Conservation (phyloP, 2,329 filamentous ascomycete genomes). For the Talaromyces sp. region DNA sequence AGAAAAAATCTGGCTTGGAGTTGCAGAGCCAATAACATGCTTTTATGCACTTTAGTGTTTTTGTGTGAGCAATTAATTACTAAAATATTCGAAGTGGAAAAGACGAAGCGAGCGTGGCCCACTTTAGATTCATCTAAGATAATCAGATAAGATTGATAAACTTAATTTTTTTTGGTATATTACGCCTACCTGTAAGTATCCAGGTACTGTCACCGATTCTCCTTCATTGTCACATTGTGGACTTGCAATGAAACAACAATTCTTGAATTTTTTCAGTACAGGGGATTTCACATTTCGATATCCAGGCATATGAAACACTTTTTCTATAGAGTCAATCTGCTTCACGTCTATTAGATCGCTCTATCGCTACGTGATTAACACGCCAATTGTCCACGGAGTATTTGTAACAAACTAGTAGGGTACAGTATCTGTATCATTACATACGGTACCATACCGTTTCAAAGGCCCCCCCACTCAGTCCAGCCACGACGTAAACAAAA, state of each 20-base stretch:
- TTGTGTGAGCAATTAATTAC: not conserved
- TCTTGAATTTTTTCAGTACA: not conserved
- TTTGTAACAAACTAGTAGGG: not conserved
- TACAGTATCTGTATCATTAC: not conserved
- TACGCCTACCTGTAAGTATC: not conserved
- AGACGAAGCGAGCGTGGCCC: not conserved
- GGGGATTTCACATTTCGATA: not conserved
- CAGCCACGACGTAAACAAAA: not conserved
- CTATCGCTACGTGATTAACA: not conserved
- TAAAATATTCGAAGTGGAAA: not conserved
- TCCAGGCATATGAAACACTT: not conserved
- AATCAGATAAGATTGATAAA: constrained; percentile 8
- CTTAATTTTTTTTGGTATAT: not conserved
- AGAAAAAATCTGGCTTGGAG: too few species aligned
- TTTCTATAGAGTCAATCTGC: not conserved
- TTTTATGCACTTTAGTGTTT: not conserved
- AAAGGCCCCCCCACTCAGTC: not conserved
- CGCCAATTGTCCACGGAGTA: not conserved
- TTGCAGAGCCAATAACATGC: not conserved
- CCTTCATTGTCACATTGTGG: not conserved
- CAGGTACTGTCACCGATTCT: not conserved
- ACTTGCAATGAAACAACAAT: not conserved
- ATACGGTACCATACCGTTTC: not conserved
- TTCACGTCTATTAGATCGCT: not conserved
- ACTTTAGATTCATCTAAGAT: not conserved